phyloP scores from a whole-genome alignment of 192 early-diverging fungal species.

The Phlyctochytrium bullatum region DNA sequence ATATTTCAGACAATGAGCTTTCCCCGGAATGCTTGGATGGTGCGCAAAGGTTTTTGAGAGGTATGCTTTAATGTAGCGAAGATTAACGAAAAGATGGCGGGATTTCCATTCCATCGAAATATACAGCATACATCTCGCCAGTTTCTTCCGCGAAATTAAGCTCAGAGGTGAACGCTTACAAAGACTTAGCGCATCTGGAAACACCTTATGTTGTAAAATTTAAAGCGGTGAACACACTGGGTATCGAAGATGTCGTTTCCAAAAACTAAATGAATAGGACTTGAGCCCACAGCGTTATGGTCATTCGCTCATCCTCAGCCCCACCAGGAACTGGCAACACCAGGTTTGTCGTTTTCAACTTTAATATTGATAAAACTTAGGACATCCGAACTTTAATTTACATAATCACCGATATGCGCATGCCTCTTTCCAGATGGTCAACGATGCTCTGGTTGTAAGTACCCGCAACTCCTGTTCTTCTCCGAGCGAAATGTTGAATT shows the following conservation, averaged over 20 bases:
- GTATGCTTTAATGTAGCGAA: constrained; percentile 29
- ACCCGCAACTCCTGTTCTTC: constrained; percentile 8
- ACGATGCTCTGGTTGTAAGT: constrained; percentile 59
- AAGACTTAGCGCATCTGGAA: constrained; percentile 70
- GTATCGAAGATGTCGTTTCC: too few species aligned
- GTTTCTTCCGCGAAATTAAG: constrained; percentile 83
- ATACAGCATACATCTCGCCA: constrained; percentile 83
- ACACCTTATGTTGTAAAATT: constrained; percentile 99
- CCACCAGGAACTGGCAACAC: too few species aligned
- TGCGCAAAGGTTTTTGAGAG: constrained; percentile 75
- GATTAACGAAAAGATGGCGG: constrained; percentile 48
- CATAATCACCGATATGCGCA: constrained; percentile 71
- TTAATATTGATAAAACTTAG: too few species aligned
- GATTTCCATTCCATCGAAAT: constrained; percentile 86
- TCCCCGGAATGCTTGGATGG: constrained; percentile 98
- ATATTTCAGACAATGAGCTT: constrained; percentile 86
- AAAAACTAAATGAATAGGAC: too few species aligned
- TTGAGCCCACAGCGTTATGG: too few species aligned
- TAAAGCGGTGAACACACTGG: constrained; percentile 64
- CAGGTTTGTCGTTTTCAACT: too few species aligned
- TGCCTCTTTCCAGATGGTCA: constrained; percentile 51
- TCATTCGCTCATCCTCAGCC: too few species aligned
- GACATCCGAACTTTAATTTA: constrained; percentile 58
- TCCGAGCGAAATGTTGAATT: constrained; percentile 12
- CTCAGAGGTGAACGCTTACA: constrained; percentile 66